Evolutionary conservation across 371 early-diverging fungal species (phyloP).

Genomic region (Mortierella sp.): DNA sequence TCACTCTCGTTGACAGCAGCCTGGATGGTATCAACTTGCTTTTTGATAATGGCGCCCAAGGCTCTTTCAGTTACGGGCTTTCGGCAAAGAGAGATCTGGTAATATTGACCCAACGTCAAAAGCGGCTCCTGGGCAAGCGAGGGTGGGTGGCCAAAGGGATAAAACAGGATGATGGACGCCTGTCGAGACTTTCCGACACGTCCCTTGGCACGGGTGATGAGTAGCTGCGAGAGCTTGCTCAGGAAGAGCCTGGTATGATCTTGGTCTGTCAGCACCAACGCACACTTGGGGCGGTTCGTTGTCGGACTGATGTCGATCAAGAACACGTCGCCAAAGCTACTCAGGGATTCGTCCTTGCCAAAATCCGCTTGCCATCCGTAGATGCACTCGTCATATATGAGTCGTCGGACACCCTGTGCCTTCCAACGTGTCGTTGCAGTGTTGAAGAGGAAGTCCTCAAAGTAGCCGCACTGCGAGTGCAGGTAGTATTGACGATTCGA

Average conservation of each 20-base stretch:
- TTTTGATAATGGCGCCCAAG: slow-evolving; percentile 46
- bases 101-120: slow-evolving; percentile 31
- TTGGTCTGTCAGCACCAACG: slow-evolving; percentile 33
- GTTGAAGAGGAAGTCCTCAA: slow-evolving; percentile 51
- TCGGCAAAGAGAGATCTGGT: slow-evolving; percentile 51
- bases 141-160: slow-evolving; percentile 52
- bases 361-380: slow-evolving; percentile 37
- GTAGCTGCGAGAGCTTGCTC: slow-evolving; percentile 23
- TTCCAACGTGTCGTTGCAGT: slow-evolving; percentile 35
- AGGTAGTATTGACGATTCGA: slow-evolving; percentile 46
- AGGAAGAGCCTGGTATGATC: slow-evolving; percentile 34
- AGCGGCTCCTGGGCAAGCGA: slow-evolving; percentile 49
- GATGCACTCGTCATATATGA: slow-evolving; percentile 36
- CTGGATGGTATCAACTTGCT: slow-evolving; percentile 37
- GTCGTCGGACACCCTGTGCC: slow-evolving; percentile 27
- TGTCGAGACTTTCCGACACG: slow-evolving; percentile 40
- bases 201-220: slow-evolving; percentile 30
- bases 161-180: slow-evolving; percentile 43
- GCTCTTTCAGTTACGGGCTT: slow-evolving; percentile 54
- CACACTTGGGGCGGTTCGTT: slow-evolving; percentile 28
- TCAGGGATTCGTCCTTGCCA: slow-evolving; percentile 13
- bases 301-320: slow-evolving; percentile 50
- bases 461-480: slow-evolving; percentile 49
- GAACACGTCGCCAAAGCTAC: slow-evolving; percentile 42
- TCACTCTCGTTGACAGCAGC: slow-evolving; percentile 18